Evolutionary conservation across 169 alveolate species (phyloP), one percentile per base, ranked within the genome.

Genomic region (Besnoitia besnoiti): DNA sequence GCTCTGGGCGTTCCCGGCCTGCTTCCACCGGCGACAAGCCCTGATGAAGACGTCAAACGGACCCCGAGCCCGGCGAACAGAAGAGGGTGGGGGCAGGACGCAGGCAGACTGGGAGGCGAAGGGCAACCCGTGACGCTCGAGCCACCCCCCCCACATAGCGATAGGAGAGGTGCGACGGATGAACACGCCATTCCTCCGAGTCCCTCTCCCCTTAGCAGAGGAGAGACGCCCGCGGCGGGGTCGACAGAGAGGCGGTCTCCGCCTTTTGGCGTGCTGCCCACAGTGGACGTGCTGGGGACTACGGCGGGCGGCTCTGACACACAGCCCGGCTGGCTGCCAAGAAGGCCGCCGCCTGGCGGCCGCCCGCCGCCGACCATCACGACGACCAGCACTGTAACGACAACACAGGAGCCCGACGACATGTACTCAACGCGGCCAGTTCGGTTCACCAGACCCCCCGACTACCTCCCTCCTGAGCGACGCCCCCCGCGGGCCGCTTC

Each of bases 391-490:
- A 73, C 82, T 33, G 79, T 33, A 16, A 39, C 27, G 39, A 8
- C 24, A 2, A 19, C 82, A 14, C 5, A 51, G 24, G n/a, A 14
- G n/a, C n/a, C n/a, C 24, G 46, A n/a, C 12, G 46, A 37, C n/a
- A 21, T n/a, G 44, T 19, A n/a, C 47, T 27, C 82, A 8, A n/a
- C 82, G n/a, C 82, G 82, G 8, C 82, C 82, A 1, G 82, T 73
- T 10, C 82, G 82, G n/a, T 73, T 73, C 82, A 73, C 82, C 2
- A 1, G 82, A 8, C 82, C 82, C 27, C 14, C 82, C 5, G 46
- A 73, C 39, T 73, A 73, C n/a, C 46, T 73, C 39, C 82, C 82
- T 3, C 82, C 82, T n/a, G 82, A 73, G 46, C 82, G 82, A n/a
- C 82, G 82, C 46, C 46, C 82, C 67, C 12, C 24, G 30, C 33